Percentiles rank a stretch among this genome's conserved stretches.
Conservation (phyloP, 2,329 filamentous ascomycete genomes). For the Raffaelea ambrosiae region DNA sequence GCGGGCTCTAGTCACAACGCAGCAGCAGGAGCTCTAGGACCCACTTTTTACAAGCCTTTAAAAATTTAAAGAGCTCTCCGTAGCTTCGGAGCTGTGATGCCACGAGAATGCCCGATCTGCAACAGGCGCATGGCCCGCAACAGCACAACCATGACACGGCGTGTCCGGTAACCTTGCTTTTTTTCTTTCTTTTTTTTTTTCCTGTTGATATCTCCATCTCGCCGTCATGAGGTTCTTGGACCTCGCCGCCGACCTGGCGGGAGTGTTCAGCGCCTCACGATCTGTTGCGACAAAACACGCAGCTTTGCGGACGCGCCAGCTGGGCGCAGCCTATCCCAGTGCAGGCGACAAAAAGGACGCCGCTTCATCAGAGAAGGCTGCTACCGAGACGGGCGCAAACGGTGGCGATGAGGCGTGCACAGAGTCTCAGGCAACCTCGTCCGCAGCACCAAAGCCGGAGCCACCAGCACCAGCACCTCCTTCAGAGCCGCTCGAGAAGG, state of each 20-base stretch:
- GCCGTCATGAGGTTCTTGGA: slow-evolving; percentile 50
- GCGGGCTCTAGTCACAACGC: too few relatives aligned
- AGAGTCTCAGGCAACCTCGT: neutral
- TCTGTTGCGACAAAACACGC: slow-evolving; percentile 57
- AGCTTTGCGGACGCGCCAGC: slow-evolving; percentile 46
- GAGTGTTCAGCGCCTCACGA: slow-evolving; percentile 61
- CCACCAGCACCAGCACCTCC: slow-evolving; percentile 1
- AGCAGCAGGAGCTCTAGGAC: too few relatives aligned
- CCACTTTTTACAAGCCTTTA: too few relatives aligned
- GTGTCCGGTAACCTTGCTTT: neutral
- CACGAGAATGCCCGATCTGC: too few relatives aligned
- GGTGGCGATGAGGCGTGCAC: neutral
- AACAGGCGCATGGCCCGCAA: too few relatives aligned
- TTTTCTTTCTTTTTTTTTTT: neutral
- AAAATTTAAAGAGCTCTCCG: too few relatives aligned
- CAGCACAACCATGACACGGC: too few relatives aligned
- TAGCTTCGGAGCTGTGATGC: too few relatives aligned
- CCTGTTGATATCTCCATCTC: neutral
- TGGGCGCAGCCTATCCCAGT: slow-evolving; percentile 18
- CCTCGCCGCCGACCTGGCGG: slow-evolving; percentile 59
- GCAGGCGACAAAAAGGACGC: too few relatives aligned
- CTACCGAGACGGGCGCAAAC: neutral
- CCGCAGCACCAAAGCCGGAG: neutral
- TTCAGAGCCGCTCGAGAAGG: neutral
- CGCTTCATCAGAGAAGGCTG: too few relatives aligned